Evolutionary conservation across 2,329 filamentous ascomycete species (phyloP), one percentile per base, ranked within the genome.

Genomic region (Sclerotinia sclerotiorum): DNA sequence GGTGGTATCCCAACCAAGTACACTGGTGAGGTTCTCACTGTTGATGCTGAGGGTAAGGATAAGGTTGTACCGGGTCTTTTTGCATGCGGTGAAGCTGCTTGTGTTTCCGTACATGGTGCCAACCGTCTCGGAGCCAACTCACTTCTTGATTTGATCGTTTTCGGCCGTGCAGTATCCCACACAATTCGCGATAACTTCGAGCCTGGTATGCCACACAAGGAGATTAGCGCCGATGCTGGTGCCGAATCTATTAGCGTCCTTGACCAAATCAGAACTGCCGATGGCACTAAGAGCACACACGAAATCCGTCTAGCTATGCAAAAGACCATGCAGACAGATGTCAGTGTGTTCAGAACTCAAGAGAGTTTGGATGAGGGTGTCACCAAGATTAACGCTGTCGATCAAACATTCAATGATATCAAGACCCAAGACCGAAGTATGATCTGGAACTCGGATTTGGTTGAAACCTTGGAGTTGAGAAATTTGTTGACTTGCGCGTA

Each of bases 371-470:
- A 97, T 75, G 92, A 97, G 82, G 94, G 94, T 87, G 94, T 97
- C 71, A 84, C 85, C 81, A 94, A 89, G 84, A 95, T 98, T 80
- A 88, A 83, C 73, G 88, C 93, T 74, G 92, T 98, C 75, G 94
- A 98, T 80, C 81, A 86, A 76, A 86, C 84, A 77, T 98, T 91
- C 83, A 82, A 85, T 76, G 85, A 97, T 78, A 90, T 98, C 75
- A 92, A 93, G 78, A 97, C 92, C 83, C 97, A 97, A 88, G 94
- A 98, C 82, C 91, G 95, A 81, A 96, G 92, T 86, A 97, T 98
- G 94, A 98, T 98, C 84, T 98, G 94, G 94, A 98, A 98, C 88
- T 93, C 92, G 32, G 94, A 98, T 78, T 88, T 98, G 51, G 93
- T 97, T 71, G 94, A 98, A 86, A 97, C 94, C 10, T 88, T 99